Base-by-base conservation (phyloP, 75 land plant species). In the Pseudotsuga menziesii region DNA sequence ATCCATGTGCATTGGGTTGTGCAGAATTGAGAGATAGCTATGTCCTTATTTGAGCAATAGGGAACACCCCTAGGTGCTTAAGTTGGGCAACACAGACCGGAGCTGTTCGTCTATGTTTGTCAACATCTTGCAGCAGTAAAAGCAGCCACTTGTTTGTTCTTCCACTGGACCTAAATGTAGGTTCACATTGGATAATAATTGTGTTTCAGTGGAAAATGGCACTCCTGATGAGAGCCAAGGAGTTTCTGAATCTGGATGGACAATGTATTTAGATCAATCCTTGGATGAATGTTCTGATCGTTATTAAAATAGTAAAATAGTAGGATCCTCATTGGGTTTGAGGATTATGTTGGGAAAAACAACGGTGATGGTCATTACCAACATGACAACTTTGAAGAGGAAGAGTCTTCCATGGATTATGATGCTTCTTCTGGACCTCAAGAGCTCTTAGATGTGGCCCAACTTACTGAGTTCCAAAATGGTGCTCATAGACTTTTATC, bases 361-460 rank as follows among this genome's bases (percentile, higher is more conserved):
- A 17, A 61, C 44, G 29, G 64, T 78, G 56, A 85, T 84, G 32
- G 86, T 79, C 35, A 23, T 85, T 4, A 48, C 54, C 54, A 48
- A 48, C 44, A 35, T 36, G 48, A 9, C 20, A 19, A 20, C 11
- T 63, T 23, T 25, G 82, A 80, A 39, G 81, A 80, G 19, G 81
- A 80, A 26, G 62, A 58, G 11, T 48, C 76, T 27, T 88, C 89
- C 7, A 88, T 88, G 89, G 89, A 80, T 39, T 88, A 87, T 75
- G 89, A 88, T 85, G 89, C 89, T 20, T 88, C 89, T 56, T 88
- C 89, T 56, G 87, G 89, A 26, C 89, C 89, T 41, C 84, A 82
- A 72, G 84, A 77, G 59, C 76, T 75, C 57, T 57, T 55, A n/a
- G 80, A 74, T 20, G 80, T 78, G 19, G 70, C 15, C 13, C 54